Percentiles rank a stretch among this genome's conserved stretches.
These are phyloP conservation scores for Isoetes taiwanensis DNA, from an alignment of 75 land plant genomes.

Conservation along the genomic window DNA sequence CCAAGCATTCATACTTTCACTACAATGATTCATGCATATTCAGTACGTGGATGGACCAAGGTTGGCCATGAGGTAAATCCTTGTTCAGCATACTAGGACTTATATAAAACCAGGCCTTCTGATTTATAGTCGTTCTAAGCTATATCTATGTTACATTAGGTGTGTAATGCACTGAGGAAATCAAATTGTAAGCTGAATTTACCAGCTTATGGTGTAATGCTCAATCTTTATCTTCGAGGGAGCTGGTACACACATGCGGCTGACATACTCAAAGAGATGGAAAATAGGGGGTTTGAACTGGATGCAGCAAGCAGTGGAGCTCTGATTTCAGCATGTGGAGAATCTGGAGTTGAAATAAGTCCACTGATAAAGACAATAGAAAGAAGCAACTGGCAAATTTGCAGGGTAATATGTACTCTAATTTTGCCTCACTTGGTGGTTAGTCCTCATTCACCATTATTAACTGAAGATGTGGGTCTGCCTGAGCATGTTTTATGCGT, in stretches of 20 bases:
- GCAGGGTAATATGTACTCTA: too few relatives aligned
- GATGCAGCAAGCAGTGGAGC: conserved; percentile 8
- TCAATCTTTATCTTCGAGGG: conserved; percentile 18
- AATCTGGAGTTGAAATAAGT: neutral
- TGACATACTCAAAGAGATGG: conserved; percentile 21
- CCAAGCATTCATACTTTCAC: conserved; percentile 19
- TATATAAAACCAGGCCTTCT: too few relatives aligned
- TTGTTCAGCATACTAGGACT: neutral
- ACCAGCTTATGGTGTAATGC: conserved; percentile 14
- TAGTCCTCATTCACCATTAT: too few relatives aligned
- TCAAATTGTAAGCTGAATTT: neutral
- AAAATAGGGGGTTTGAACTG: conserved; percentile 11
- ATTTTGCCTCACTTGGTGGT: too few relatives aligned
- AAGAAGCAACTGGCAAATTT: conserved; percentile 11
- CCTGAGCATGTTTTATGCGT: too few relatives aligned
- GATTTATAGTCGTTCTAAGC: too few relatives aligned
- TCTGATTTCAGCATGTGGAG: conserved; percentile 15
- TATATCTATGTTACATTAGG: conserved; percentile 1
- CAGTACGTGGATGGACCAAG: conserved; percentile 18
- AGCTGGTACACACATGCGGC: conserved; percentile 31
- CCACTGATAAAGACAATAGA: conserved; percentile 22
- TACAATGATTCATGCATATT: conserved; percentile 22
- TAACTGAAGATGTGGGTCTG: too few relatives aligned
- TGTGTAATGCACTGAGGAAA: conserved; percentile 9
- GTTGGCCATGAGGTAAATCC: conserved; percentile 26